phyloP scores from a whole-genome alignment of 305 asterid genomes.

The Fraxinus platypoda region DNA sequence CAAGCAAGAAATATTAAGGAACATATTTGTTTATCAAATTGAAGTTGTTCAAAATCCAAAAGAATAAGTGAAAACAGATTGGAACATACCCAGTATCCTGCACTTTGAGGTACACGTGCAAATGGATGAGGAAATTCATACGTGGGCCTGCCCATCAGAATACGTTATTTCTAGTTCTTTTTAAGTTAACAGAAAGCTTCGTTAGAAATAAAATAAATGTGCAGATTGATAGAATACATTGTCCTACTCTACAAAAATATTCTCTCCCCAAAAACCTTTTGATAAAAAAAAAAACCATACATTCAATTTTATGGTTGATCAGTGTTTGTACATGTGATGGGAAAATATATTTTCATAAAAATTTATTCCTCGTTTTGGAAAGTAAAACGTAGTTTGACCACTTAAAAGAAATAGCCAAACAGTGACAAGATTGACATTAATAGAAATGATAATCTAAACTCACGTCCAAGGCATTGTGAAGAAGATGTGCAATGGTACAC shows the following conservation, averaged over 20 bases:
- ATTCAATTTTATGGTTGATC: background rate
- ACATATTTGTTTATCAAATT: constrained; percentile 3
- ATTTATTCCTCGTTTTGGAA: background rate
- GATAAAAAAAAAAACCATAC: background rate
- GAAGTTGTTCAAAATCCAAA: background rate
- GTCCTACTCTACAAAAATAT: background rate
- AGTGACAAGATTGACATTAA: constrained; percentile 15
- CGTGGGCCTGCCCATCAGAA: constrained; percentile 78
- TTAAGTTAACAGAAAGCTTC: background rate
- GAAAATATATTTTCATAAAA: background rate
- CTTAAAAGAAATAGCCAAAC: constrained; percentile 13
- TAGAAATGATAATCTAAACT: constrained; percentile 34
- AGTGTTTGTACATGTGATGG: background rate
- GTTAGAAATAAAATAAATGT: background rate
- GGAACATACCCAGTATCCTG: constrained; percentile 89
- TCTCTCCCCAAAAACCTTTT: background rate
- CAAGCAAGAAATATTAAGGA: constrained; percentile 28
- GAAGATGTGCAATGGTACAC: constrained; percentile 94
- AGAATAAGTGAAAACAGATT: constrained; percentile 19
- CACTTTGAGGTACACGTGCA: constrained; percentile 97
- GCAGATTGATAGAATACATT: background rate
- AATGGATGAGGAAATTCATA: constrained; percentile 95
- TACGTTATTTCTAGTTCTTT: constrained; percentile 2
- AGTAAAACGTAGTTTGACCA: background rate
- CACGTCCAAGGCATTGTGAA: constrained; percentile 99